Conservation (phyloP, 768 basidiomycete species). For the Postia placenta region DNA sequence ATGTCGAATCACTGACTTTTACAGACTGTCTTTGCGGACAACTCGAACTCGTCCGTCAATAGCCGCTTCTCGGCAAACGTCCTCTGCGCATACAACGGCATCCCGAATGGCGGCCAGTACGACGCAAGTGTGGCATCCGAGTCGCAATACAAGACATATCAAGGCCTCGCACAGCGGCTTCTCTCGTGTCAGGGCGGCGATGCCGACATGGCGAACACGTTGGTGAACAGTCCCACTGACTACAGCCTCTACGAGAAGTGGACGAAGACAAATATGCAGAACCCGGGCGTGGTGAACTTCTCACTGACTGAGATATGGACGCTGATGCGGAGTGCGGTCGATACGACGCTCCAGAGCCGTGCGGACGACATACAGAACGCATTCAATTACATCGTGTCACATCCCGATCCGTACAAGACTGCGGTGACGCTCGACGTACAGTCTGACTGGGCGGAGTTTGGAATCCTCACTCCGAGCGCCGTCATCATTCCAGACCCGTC, state of each 20-base stretch:
- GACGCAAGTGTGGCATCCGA: neutral
- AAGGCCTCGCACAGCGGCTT: neutral
- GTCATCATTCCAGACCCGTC: too few species aligned
- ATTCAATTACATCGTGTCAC: neutral
- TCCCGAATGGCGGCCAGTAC: neutral
- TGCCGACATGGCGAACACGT: neutral
- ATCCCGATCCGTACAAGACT: neutral
- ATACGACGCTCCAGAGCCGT: neutral
- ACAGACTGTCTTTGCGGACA: too few species aligned
- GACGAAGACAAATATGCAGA: neutral
- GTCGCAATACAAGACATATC: neutral
- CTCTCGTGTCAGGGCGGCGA: neutral
- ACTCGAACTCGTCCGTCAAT: neutral
- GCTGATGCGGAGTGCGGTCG: neutral
- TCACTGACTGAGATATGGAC: neutral
- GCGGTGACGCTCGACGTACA: neutral
- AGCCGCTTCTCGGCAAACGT: neutral
- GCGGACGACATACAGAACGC: neutral
- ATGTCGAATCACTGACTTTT: neutral
- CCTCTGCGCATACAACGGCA: neutral
- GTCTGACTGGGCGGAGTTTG: neutral
- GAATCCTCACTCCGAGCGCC: neutral
- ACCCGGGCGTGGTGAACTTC: neutral
- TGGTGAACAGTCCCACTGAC: neutral
- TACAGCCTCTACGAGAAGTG: neutral